phyloP scores from a whole-genome alignment of 805 yeast species.

The Starmerella bombi region DNA sequence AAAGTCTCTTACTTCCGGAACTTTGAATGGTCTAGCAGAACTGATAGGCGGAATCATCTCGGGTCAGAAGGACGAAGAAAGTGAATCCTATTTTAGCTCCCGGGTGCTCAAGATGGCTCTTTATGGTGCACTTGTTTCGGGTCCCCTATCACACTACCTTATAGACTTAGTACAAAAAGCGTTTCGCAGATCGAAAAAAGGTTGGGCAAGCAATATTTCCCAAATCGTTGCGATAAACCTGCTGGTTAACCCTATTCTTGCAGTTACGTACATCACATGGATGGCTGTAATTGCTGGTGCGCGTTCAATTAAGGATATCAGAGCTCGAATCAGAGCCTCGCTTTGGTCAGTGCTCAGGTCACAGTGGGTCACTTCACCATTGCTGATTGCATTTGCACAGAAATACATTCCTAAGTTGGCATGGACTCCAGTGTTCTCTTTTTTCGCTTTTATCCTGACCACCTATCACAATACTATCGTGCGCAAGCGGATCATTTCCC shows the following conservation, averaged over 20 bases:
- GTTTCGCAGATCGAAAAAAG: slow-evolving; percentile 23
- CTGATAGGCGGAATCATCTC: slow-evolving; percentile 27
- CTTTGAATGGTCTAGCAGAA: slow-evolving; percentile 28
- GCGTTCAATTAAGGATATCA: slow-evolving; percentile 22
- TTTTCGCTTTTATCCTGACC: slow-evolving; percentile 29
- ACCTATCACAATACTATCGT: slow-evolving; percentile 30
- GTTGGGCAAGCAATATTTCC: slow-evolving; percentile 17
- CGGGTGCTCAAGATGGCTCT: slow-evolving; percentile 31
- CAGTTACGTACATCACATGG: slow-evolving; percentile 25
- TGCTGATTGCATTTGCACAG: slow-evolving; percentile 29
- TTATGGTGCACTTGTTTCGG: slow-evolving; percentile 29
- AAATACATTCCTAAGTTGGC: slow-evolving; percentile 28
- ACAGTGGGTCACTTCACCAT: slow-evolving; percentile 30
- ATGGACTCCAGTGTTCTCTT: slow-evolving; percentile 32
- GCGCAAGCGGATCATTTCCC: slow-evolving; percentile 22
- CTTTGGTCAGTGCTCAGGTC: slow-evolving; percentile 27
- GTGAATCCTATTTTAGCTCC: slow-evolving; percentile 25
- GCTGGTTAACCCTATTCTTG: slow-evolving; percentile 26
- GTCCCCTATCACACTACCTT: slow-evolving; percentile 30
- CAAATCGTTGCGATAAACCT: slow-evolving; percentile 30
- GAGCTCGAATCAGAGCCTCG: slow-evolving; percentile 23
- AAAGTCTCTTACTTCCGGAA: slow-evolving; percentile 28
- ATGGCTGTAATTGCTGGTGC: slow-evolving; percentile 31
- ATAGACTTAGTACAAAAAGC: slow-evolving; percentile 26
- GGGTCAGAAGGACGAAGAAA: slow-evolving; percentile 29